A percentile compares a stretch with the other conserved stretches of the same genome.
phyloP scores from a whole-genome alignment of 1,284 basidiomycete species.

The Fomitopsis schrenkii region DNA sequence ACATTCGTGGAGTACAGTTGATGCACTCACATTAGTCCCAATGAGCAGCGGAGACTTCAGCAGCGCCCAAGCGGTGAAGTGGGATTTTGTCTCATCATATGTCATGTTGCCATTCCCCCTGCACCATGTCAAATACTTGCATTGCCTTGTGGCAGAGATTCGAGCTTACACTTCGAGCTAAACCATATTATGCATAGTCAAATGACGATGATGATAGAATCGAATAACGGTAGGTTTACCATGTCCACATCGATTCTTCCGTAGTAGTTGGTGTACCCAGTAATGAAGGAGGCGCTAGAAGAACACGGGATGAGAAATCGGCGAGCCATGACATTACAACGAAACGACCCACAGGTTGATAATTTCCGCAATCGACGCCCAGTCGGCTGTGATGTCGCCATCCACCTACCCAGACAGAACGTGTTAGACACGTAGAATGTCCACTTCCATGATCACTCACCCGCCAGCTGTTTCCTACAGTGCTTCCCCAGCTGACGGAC shows the following conservation, averaged over 20 bases:
- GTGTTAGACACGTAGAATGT: constrained; percentile 4
- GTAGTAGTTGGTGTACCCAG: constrained; percentile 52
- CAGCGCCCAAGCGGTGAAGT: constrained; percentile 61
- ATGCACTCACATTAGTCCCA: constrained; percentile 29
- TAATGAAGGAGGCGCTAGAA: constrained; percentile 32
- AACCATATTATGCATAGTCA: not conserved
- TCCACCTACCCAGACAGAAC: not conserved
- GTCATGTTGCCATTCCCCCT: constrained; percentile 54
- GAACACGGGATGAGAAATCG: constrained; percentile 5
- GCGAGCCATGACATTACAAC: too few species aligned
- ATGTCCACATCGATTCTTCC: constrained; percentile 58
- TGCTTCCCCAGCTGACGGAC: constrained; percentile 32
- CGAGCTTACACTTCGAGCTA: constrained; percentile 44
- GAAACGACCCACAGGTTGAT: constrained; percentile 33
- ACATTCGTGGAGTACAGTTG: not conserved
- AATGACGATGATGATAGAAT: not conserved
- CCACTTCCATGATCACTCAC: constrained; percentile 20
- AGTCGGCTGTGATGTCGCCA: constrained; percentile 28
- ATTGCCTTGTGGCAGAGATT: not conserved
- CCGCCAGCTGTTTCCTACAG: constrained; percentile 41
- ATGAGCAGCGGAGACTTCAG: constrained; percentile 54
- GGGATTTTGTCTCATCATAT: constrained; percentile 53
- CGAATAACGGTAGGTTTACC: constrained; percentile 26
- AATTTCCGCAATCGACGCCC: constrained; percentile 34
- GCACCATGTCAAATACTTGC: not conserved